Conservation (phyloP, 768 basidiomycete genomes). For the Coprinopsis sp. region DNA sequence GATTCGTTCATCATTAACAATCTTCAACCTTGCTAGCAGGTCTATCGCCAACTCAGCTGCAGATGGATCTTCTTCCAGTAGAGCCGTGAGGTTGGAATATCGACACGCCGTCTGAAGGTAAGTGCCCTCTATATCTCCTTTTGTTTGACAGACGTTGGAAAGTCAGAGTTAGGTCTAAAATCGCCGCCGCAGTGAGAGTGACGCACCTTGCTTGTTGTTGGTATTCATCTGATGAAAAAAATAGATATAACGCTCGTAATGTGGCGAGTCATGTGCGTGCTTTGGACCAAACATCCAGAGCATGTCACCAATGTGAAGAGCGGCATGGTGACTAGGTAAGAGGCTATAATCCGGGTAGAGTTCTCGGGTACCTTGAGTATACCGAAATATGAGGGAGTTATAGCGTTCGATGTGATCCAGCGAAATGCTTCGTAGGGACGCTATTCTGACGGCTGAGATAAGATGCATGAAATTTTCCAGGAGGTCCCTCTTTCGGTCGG, state of each 20-base stretch:
- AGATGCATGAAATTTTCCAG: conserved; percentile 26
- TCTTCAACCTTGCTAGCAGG: too few relatives aligned
- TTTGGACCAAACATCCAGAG: conserved; percentile 19
- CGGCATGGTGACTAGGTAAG: conserved; percentile 19
- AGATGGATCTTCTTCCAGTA: too few relatives aligned
- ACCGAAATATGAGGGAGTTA: conserved; percentile 16
- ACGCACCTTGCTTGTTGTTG: conserved; percentile 17
- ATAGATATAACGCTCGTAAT: conserved; percentile 27
- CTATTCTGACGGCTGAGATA: conserved; percentile 19
- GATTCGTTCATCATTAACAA: too few relatives aligned
- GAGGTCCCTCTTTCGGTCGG: conserved; percentile 14
- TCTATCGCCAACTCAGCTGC: too few relatives aligned
- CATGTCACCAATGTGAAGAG: conserved; percentile 19
- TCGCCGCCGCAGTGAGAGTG: too few relatives aligned
- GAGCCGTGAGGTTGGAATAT: too few relatives aligned
- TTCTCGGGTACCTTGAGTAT: conserved; percentile 10
- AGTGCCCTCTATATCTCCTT: too few relatives aligned
- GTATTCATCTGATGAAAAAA: conserved; percentile 20
- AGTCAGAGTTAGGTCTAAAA: too few relatives aligned
- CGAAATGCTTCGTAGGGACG: conserved; percentile 18
- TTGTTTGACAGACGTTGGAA: too few relatives aligned
- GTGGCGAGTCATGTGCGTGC: conserved; percentile 20
- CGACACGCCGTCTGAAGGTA: too few relatives aligned
- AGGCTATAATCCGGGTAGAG: conserved; percentile 17
- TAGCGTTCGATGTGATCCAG: conserved; percentile 17